These are phyloP conservation scores for Oenanthe sinensis DNA, from an alignment of 129 eudicot genomes.

Conservation along the genomic window DNA sequence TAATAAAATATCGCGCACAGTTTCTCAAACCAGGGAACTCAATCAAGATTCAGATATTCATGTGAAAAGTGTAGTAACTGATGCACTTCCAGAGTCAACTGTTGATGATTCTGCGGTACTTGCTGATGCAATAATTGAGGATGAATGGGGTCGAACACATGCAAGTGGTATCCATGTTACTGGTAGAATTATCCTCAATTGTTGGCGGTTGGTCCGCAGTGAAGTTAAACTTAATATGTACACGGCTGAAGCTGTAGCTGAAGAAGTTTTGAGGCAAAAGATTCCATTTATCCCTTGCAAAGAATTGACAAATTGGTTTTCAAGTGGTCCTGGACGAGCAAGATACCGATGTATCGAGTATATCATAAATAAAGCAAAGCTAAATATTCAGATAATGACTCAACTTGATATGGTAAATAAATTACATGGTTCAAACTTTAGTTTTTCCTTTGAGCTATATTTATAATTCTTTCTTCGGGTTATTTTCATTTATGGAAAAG, in stretches of 20 bases:
- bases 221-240: constrained; percentile 85
- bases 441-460: neutral
- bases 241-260: constrained; percentile 85
- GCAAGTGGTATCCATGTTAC: constrained; percentile 94
- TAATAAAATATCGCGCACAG: constrained; percentile 72
- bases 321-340: constrained; percentile 88
- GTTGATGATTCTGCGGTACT: constrained; percentile 32
- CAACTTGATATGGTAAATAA: constrained; percentile 70
- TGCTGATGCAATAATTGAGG: constrained; percentile 64
- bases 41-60: constrained; percentile 24
- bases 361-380: constrained; percentile 52
- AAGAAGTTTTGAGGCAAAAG: constrained; percentile 72
- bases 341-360: constrained; percentile 69
- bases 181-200: constrained; percentile 83
- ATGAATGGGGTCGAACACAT: constrained; percentile 98
- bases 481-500: neutral
- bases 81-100: constrained; percentile 30
- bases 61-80: constrained; percentile 19
- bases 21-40: constrained; percentile 35
- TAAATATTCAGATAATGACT: constrained; percentile 70
- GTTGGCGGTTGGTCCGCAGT: constrained; percentile 85
- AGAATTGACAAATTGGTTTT: constrained; percentile 74
- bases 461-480: neutral
- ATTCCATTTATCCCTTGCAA: constrained; percentile 56
- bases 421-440: neutral